Conservation (phyloP, 2,329 filamentous ascomycete genomes). For the Aureobasidium zeae region DNA sequence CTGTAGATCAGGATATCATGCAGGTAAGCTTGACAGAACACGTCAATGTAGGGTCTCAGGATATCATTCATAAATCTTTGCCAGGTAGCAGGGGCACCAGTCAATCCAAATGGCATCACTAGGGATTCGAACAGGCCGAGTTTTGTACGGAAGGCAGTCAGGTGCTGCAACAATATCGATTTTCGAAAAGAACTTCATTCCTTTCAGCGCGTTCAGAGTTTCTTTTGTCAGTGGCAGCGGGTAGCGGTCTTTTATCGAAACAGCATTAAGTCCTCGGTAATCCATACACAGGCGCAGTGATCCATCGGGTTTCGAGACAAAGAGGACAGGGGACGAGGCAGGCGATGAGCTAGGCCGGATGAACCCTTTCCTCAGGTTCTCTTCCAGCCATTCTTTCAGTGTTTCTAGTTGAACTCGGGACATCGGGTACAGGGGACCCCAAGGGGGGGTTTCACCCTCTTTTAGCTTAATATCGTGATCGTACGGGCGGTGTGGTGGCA, state of each 20-base stretch:
- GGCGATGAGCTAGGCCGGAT: neutral
- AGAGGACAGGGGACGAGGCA: conserved; percentile 1
- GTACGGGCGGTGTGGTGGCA: neutral
- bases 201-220: conserved; percentile 22
- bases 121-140: neutral
- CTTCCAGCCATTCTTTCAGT: conserved; percentile 1
- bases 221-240: conserved; percentile 28
- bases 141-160: conserved; percentile 19
- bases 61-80: conserved; percentile 12
- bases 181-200: conserved; percentile 26
- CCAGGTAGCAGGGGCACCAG: conserved; percentile 1
- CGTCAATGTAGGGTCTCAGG: conserved; percentile 1
- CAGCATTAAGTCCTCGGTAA: conserved; percentile 29
- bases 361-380: neutral
- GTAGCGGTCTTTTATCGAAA: conserved; percentile 31
- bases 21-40: conserved; percentile 5
- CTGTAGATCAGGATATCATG: conserved; percentile 11
- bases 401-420: neutral
- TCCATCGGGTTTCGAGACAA: conserved; percentile 6
- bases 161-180: conserved; percentile 27
- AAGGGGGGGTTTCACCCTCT: neutral
- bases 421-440: neutral
- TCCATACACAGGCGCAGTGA: conserved; percentile 28
- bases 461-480: conserved; percentile 6
- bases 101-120: conserved; percentile 5